Conservation (phyloP, 495 filamentous ascomycete genomes). For the Neurospora africana region DNA sequence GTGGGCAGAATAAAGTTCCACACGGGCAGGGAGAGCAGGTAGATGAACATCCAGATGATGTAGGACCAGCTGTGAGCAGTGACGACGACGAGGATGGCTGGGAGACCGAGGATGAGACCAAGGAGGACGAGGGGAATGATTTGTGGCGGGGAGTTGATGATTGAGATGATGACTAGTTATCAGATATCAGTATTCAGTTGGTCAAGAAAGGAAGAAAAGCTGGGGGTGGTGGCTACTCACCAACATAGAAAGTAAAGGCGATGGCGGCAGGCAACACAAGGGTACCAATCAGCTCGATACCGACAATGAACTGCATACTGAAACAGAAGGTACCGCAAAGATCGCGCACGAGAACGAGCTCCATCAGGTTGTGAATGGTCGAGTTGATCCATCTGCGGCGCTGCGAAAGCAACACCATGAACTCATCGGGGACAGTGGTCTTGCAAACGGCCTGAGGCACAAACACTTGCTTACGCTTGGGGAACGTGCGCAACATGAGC, state of each 20-base stretch:
- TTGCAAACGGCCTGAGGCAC: constrained; percentile 98
- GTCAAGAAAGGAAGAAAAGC: background rate
- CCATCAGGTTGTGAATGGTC: constrained; percentile 97
- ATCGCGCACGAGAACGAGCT: constrained; percentile 89
- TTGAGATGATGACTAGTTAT: constrained; percentile 67
- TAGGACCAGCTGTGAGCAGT: constrained; percentile 94
- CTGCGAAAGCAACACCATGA: constrained; percentile 87
- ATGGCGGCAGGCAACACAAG: constrained; percentile 93
- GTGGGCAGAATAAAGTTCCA: constrained; percentile 96
- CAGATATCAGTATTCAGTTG: constrained; percentile 7
- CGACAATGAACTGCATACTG: constrained; percentile 98
- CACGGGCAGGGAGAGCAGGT: constrained; percentile 83
- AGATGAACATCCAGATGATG: constrained; percentile 94
- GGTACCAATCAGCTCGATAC: constrained; percentile 90
- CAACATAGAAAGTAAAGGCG: constrained; percentile 90
- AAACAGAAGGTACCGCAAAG: constrained; percentile 99
- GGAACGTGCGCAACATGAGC: constrained; percentile 97
- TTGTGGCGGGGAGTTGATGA: constrained; percentile 71
- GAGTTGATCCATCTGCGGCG: constrained; percentile 98
- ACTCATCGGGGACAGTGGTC: constrained; percentile 88
- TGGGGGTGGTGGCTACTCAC: constrained; percentile 38
- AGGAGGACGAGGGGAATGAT: constrained; percentile 87
- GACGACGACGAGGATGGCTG: constrained; percentile 83
- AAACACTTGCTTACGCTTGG: constrained; percentile 97
- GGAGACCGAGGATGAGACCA: constrained; percentile 85